A percentile compares a stretch with the other conserved stretches of the same genome.
phyloP scores from a whole-genome alignment of 805 yeast species.

The Ogataea populi-albae region DNA sequence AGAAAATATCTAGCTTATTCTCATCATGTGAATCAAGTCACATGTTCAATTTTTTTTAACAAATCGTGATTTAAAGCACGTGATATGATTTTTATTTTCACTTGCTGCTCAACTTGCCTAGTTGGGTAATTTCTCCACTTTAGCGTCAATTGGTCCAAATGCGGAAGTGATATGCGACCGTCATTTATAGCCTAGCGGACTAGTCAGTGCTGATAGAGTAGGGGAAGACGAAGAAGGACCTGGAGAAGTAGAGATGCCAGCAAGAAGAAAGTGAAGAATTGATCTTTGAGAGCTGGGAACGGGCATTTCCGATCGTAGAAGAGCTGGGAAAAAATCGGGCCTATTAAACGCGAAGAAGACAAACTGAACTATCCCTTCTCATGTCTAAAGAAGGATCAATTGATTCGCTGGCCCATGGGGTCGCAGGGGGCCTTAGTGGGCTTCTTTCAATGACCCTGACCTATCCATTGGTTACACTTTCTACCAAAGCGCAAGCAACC shows the following conservation, averaged over 20 bases:
- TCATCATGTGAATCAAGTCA: no score
- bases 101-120: conserved; percentile 2
- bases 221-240: no score
- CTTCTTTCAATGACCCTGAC: conserved; percentile 83
- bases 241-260: no score
- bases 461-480: conserved; percentile 82
- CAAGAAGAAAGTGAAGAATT: no score
- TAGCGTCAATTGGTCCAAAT: no score
- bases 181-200: no score
- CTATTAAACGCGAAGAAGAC: neutral
- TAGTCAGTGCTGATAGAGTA: conserved; percentile 3
- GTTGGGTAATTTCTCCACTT: neutral
- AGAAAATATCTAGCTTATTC: no score
- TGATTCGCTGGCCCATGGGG: conserved; percentile 75
- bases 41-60: no score
- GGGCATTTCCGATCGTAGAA: no score
- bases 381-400: conserved; percentile 30
- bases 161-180: conserved; percentile 6
- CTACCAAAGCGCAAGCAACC: conserved; percentile 85
- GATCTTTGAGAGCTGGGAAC: no score
- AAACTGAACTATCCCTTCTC: no score
- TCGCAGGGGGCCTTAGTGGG: conserved; percentile 94
- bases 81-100: conserved; percentile 1
- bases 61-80: no score
- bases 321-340: neutral